Evolutionary conservation across 345 rosid genomes (phyloP), one percentile per base, ranked within the genome.

Genomic region (Salix brachista): DNA sequence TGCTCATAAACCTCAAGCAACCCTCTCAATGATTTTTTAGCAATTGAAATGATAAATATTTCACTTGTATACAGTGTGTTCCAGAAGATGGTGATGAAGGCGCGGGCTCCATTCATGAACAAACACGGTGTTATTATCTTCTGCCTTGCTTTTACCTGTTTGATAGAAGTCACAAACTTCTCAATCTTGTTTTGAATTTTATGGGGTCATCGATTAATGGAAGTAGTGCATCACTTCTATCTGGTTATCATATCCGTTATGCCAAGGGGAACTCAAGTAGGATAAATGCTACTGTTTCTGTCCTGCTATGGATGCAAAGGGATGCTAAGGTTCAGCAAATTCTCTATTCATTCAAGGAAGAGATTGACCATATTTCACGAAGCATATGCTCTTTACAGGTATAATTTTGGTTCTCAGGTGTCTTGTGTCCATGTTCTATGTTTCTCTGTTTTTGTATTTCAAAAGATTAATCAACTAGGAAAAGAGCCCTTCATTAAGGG

Each of bases 111-210:
- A 32, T 58, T 76, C 21, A 62, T 80, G 73, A 34, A 13, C 73
- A 52, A 32, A 78, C 77, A 65, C 78, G 85, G 77, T 75, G 23
- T 44, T 91, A 85, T 84, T 85, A 86, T 61, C 36, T 94, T 67
- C 56, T 82, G 73, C 96, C 97, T 10, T 87, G 97, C 78, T 84
- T 80, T 76, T 76, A 83, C 86, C 72, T 93, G 84, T 91, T 91
- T 65, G 90, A 87, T 42, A 83, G 91, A 71, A 88, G 90, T 85
- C 83, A 58, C 64, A 80, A 79, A 74, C 88, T 93, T 67, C 61
- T 82, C 54, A 77, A 81, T 79, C 82, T 87, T 46, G 89, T 89
- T 36, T 78, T 90, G 82, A 75, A 71, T 28, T 69, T 21, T 60
- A 78, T 91, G 90, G 83, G 52, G 25, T 85, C 76, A 28, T 72